Percentiles rank a stretch among this genome's conserved stretches.
phyloP scores from a whole-genome alignment of 176 grass and related monocot species.

The sorghum (Sorghum bicolor) region DNA sequence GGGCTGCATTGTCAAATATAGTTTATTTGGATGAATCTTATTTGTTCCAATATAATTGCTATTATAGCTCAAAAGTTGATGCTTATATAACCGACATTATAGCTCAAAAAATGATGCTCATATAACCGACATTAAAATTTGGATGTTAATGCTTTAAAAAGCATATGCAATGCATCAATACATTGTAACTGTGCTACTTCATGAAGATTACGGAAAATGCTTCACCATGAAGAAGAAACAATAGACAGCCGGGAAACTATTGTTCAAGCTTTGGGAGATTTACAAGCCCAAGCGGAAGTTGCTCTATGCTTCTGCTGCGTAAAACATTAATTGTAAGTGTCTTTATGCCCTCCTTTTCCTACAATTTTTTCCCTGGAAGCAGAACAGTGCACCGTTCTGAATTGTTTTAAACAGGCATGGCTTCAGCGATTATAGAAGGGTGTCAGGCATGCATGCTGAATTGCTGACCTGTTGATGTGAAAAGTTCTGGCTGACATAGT shows the following conservation, averaged over 20 bases:
- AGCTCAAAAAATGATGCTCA: not conserved
- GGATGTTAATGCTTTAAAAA: not conserved
- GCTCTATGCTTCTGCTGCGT: conserved; percentile 78
- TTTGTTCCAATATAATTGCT: not conserved
- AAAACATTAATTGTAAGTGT: conserved; percentile 61
- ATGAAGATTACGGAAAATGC: conserved; percentile 76
- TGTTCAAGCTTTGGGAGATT: conserved; percentile 69
- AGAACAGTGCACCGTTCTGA: conserved; percentile 1
- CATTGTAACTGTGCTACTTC: not conserved
- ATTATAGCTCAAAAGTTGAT: not conserved
- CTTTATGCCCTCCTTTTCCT: not conserved
- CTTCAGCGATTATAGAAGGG: not conserved
- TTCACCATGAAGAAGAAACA: conserved; percentile 45
- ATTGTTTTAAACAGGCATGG: conserved; percentile 14
- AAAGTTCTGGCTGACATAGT: not conserved
- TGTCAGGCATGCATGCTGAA: not conserved
- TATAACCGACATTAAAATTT: not conserved
- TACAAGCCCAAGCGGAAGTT: conserved; percentile 93
- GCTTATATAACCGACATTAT: not conserved
- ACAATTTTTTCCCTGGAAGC: not conserved
- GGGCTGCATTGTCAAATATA: not conserved
- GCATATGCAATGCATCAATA: not conserved
- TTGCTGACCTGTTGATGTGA: conserved; percentile 3
- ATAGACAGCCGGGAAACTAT: conserved; percentile 47
- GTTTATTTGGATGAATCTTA: not conserved